A percentile compares a stretch with the other conserved stretches of the same genome.
These are phyloP conservation scores for Perkinsus olseni DNA, from an alignment of 169 alveolate species.

Conservation along the genomic window DNA sequence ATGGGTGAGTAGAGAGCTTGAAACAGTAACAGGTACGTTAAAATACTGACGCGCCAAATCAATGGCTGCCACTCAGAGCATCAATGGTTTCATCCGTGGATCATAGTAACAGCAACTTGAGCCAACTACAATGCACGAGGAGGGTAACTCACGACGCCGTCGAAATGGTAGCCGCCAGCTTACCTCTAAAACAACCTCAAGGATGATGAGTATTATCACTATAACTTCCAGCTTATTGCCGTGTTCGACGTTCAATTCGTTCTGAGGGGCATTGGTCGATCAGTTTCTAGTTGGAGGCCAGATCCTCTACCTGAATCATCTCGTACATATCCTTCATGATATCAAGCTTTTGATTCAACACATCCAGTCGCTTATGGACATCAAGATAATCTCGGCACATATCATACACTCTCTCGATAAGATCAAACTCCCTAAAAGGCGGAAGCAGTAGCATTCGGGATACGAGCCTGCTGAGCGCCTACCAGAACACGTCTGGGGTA, in stretches of 20 bases:
- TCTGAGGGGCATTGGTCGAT: not conserved
- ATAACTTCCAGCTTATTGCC: constrained; percentile 3
- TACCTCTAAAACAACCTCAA: constrained; percentile 7
- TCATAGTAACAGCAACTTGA: not conserved
- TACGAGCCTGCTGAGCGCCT: not conserved
- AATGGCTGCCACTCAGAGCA: not conserved
- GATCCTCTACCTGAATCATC: not conserved
- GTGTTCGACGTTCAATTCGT: not conserved
- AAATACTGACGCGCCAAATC: not conserved
- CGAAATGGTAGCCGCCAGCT: not conserved
- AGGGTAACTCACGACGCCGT: not conserved
- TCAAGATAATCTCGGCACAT: constrained; percentile 11
- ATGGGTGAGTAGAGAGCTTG: not conserved
- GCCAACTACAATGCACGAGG: not conserved
- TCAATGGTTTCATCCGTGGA: not conserved
- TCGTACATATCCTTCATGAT: constrained; percentile 11
- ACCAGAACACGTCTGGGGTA: constrained; percentile 11
- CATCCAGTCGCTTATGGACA: not conserved
- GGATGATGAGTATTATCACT: not conserved
- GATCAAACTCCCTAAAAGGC: constrained; percentile 5
- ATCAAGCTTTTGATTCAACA: not conserved
- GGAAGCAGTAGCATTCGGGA: not conserved
- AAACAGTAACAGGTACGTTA: not conserved
- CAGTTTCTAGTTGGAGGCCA: not conserved
- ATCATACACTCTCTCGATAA: not conserved